These are phyloP conservation scores for Tuber umbilicatum DNA, from an alignment of 495 filamentous ascomycete genomes.

Conservation along the genomic window DNA sequence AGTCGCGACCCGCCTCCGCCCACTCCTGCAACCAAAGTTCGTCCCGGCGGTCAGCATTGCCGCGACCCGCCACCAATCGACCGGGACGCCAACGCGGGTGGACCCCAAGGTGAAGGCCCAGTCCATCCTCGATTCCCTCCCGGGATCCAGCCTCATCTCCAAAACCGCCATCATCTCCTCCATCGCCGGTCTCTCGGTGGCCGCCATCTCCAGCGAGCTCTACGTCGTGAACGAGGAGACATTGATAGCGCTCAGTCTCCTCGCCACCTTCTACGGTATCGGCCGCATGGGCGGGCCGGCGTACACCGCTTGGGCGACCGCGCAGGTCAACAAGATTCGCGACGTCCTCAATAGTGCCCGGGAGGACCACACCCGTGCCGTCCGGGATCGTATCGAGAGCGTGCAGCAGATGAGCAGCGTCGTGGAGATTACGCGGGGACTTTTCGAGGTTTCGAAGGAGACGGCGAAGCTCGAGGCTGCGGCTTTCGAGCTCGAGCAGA, in stretches of 20 bases:
- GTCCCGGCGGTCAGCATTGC: constrained; percentile 54
- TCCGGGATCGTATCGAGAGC: constrained; percentile 84
- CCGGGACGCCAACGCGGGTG: constrained; percentile 57
- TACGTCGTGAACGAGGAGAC: constrained; percentile 99
- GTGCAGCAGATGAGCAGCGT: constrained; percentile 89
- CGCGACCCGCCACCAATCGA: constrained; percentile 62
- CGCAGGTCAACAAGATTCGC: constrained; percentile 79
- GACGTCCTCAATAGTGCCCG: constrained; percentile 87
- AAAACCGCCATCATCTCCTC: constrained; percentile 96
- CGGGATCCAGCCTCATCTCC: constrained; percentile 75
- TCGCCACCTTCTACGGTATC: constrained; percentile 81
- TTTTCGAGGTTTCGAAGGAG: constrained; percentile 99
- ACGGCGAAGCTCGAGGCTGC: constrained; percentile 91
- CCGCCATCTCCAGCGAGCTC: constrained; percentile 98
- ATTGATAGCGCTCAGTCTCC: constrained; percentile 77
- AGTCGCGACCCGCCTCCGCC: constrained; percentile 89
- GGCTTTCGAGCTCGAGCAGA: constrained; percentile 95
- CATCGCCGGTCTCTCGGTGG: constrained; percentile 78
- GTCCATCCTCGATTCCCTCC: constrained; percentile 83
- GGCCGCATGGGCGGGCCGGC: constrained; percentile 86
- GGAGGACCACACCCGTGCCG: constrained; percentile 87
- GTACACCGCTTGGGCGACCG: constrained; percentile 87
- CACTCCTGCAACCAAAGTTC: constrained; percentile 53
- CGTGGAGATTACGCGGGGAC: constrained; percentile 88
- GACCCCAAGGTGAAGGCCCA: constrained; percentile 92